A percentile compares a stretch with the other conserved stretches of the same genome.
phyloP scores from a whole-genome alignment of 2,329 filamentous ascomycete species.

The Metarhizium humberi region DNA sequence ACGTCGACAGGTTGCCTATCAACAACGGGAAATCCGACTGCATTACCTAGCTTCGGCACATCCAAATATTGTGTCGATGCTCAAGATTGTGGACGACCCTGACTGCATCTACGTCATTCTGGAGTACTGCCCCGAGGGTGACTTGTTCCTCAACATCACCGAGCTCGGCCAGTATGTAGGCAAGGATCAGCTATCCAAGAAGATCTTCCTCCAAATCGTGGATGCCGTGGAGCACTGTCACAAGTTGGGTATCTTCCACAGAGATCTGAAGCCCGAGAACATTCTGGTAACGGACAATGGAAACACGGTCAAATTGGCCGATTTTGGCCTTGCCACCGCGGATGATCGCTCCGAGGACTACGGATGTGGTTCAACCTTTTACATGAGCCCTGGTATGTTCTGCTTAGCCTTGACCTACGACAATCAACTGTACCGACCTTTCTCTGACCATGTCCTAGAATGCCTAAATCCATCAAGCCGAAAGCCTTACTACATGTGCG shows the following conservation, averaged over 20 bases:
- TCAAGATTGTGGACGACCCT: conserved; percentile 82
- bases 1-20: conserved; percentile 77
- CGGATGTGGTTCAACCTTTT: conserved; percentile 96
- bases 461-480: conserved; percentile 71
- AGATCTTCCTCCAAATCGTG: conserved; percentile 87
- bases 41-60: conserved; percentile 86
- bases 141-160: conserved; percentile 95
- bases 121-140: conserved; percentile 94
- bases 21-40: conserved; percentile 84
- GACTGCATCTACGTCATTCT: conserved; percentile 95
- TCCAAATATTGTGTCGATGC: conserved; percentile 85
- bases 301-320: conserved; percentile 86
- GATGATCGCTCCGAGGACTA: conserved; percentile 84
- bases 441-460: conserved; percentile 47
- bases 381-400: conserved; percentile 93
- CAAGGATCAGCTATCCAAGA: conserved; percentile 80
- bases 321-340: conserved; percentile 90
- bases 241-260: conserved; percentile 85
- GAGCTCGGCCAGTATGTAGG: conserved; percentile 88
- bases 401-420: conserved; percentile 4
- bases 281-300: conserved; percentile 85
- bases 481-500: conserved; percentile 77
- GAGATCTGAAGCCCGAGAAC: conserved; percentile 97
- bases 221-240: conserved; percentile 97
- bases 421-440: conserved; percentile 10